Conservation (phyloP, 2,329 filamentous ascomycete species). For the Dothistroma pini region DNA sequence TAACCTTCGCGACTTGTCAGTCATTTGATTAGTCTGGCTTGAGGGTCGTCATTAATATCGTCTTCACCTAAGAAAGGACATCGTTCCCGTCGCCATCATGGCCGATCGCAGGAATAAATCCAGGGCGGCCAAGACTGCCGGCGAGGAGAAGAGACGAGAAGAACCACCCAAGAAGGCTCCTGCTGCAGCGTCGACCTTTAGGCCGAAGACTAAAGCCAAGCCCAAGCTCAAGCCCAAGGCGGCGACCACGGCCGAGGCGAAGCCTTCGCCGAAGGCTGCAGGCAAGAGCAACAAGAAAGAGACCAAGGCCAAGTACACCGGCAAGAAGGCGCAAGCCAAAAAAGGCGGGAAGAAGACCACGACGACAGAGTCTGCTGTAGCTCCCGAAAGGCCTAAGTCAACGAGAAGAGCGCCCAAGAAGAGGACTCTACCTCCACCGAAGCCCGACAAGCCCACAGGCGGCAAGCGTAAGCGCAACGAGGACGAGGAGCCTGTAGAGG, state of each 20-base stretch:
- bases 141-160: neutral
- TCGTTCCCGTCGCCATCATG: neutral
- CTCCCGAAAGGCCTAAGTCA: neutral
- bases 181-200: neutral
- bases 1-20: neutral
- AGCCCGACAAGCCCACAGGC: neutral
- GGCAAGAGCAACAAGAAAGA: neutral
- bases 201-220: too few relatives aligned
- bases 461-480: neutral
- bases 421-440: neutral
- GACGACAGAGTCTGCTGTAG: neutral
- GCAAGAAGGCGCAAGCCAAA: neutral
- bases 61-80: neutral
- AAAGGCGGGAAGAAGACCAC: too few relatives aligned
- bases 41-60: neutral
- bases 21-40: neutral
- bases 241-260: neutral
- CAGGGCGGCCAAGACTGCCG: neutral
- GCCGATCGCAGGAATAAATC: neutral
- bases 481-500: neutral
- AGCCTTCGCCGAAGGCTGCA: neutral
- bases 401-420: neutral
- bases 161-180: neutral
- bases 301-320: neutral
- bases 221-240: slow-evolving; percentile 4